Base-by-base conservation (phyloP, 2,329 filamentous ascomycete genomes). In the Xylaria sp. region DNA sequence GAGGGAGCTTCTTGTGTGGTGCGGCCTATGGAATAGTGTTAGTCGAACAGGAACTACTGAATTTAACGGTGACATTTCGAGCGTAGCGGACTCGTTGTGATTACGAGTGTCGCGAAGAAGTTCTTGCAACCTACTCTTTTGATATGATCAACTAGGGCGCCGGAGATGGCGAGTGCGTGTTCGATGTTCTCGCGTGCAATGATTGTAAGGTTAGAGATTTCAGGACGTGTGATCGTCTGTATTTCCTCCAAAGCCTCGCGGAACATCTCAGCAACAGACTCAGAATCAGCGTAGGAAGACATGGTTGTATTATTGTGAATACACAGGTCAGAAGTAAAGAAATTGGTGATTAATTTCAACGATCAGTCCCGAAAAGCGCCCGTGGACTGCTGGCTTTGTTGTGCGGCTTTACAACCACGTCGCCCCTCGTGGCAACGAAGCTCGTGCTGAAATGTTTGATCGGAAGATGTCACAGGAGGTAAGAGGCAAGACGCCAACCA, bases 111-210 rank as follows among this genome's bases (percentile, higher is more conserved):
- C 19, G 31, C 42, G 35, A 47, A 25, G 33, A 54, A 59, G 55
- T 64, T 28, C 52, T 61, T 61, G 49, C 21, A 55, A 84, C 92
- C 86, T 92, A 97, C 95, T 85, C 91, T 91, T 78, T 92, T 89
- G 78, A 99, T 97, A 75, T 99, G 95, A 68, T 94, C 91, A 76
- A 96, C 92, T 71, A 99, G 81, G 51, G 92, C 92, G 73, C 92
- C 88, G 17, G 95, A 94, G 72, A 99, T 98, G 68, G 91, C 92
- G 77, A 96, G 87, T 37, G 95, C 95, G 82, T 97, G 91, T 78
- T 96, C 93, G 69, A 94, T 97, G 74, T 96, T 97, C 78, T 99
- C 95, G 78, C 96, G 92, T 63, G 95, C 95, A 79, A 99, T 98
- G 77, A 97, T 89, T 66, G 95, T 99, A 79, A 99, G 80, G 79